Base-by-base conservation (phyloP, 2,329 filamentous ascomycete species). In the Dactylellina parvicollis region DNA sequence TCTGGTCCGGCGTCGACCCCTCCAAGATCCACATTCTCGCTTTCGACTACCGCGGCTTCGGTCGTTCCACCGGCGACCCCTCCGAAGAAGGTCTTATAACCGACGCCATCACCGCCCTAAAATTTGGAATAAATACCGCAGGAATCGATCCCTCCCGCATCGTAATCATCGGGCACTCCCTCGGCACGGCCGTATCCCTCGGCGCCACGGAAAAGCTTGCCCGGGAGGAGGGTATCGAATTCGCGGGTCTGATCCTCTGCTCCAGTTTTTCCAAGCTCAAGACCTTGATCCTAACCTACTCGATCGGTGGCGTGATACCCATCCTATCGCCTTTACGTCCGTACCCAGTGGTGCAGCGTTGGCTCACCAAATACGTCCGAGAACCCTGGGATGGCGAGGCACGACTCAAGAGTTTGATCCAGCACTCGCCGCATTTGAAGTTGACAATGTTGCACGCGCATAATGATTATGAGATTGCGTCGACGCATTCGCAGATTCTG, bases 21-120 rank as follows among this genome's bases (percentile, higher is more conserved):
- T 88, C 84, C 0, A 83, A 86, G 64, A 87, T 92, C 61, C 93
- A 97, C 79, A 86, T 96, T 46, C 83, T 97, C n/a, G 87, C 92
- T 38, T 88, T 96, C 77, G 92, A 96, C 83, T 97, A 97, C 81
- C 90, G 93, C 16, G 93, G 93, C 4, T 97, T 92, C 77, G 93
- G 92, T 0, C 85, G 87, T 38, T 95, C 91, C 7, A 91, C 89
- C 0, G 92, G 94, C n/a, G 82, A 81, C 2, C 94, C 94, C 0
- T 89, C 88, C 0, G 94, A 98, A 81, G 82, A 85, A 34, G 94
- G 94, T 0, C 82, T 98, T 5, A 91, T 96, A 62, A 87, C 86
- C 3, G 94, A 98, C 79, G 92, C 89, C 14, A 83, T 90, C 2
- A 84, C 92, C 0, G 82, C 92, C 2, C 83, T 96, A 2, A 85